phyloP scores from a whole-genome alignment of 805 yeast species.

The Candida silvatica region DNA sequence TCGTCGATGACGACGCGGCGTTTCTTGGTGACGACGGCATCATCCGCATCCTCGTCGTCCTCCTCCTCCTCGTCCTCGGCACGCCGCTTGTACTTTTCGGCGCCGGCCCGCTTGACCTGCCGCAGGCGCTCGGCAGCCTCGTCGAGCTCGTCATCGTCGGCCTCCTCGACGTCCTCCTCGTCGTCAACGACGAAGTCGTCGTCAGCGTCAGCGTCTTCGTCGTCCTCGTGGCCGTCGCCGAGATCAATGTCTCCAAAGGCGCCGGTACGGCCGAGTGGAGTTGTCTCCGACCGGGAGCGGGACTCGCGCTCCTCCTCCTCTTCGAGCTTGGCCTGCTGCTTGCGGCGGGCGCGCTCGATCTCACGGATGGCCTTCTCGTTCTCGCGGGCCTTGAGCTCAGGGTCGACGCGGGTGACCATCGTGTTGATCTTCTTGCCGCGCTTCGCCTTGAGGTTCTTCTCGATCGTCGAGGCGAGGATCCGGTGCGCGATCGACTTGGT shows the following conservation, averaged over 20 bases:
- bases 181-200: conserved; percentile 30
- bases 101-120: conserved; percentile 47
- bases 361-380: conserved; percentile 61
- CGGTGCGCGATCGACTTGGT: conserved; percentile 80
- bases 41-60: conserved; percentile 31
- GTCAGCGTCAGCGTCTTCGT: conserved; percentile 13
- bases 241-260: conserved; percentile 37
- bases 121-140: conserved; percentile 52
- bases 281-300: conserved; percentile 20
- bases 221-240: conserved; percentile 27
- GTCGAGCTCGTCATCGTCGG: conserved; percentile 32
- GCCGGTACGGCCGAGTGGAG: conserved; percentile 16
- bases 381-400: conserved; percentile 56
- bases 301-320: conserved; percentile 52
- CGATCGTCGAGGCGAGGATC: conserved; percentile 65
- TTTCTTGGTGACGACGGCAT: conserved; percentile 33
- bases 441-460: conserved; percentile 33
- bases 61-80: conserved; percentile 41
- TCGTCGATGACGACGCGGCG: conserved; percentile 27
- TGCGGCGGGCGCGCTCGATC: conserved; percentile 56
- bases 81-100: conserved; percentile 38
- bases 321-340: conserved; percentile 42
- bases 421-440: conserved; percentile 42
- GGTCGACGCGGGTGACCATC: conserved; percentile 51
- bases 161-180: conserved; percentile 22